A percentile compares a stretch with the other conserved stretches of the same genome.
phyloP scores from a whole-genome alignment of 768 basidiomycete species.

The Tulasnella calospora region DNA sequence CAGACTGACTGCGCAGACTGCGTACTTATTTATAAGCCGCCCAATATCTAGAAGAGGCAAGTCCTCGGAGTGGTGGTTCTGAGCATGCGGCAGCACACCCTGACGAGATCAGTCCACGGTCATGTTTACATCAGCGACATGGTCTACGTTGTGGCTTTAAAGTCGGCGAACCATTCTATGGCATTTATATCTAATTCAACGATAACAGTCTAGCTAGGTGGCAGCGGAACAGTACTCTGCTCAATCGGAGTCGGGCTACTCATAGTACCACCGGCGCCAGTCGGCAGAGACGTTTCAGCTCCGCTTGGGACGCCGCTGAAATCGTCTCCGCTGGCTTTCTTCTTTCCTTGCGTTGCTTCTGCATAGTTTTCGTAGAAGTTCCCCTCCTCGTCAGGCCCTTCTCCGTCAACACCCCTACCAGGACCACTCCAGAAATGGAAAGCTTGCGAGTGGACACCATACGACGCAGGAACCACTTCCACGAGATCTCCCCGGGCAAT shows the following conservation, averaged over 20 bases:
- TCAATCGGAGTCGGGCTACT: neutral
- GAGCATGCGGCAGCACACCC: neutral
- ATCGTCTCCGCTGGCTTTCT: neutral
- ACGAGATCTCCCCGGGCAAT: slow-evolving; percentile 94
- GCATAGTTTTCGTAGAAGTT: slow-evolving; percentile 84
- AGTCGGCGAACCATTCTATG: neutral
- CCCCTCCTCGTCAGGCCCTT: slow-evolving; percentile 48
- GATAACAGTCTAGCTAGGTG: neutral
- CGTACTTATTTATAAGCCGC: neutral
- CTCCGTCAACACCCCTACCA: slow-evolving; percentile 47
- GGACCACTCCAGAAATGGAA: slow-evolving; percentile 89
- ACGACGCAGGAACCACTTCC: slow-evolving; percentile 83
- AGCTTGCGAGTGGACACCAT: slow-evolving; percentile 84
- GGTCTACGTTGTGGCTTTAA: neutral
- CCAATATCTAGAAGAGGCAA: neutral
- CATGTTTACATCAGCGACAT: neutral
- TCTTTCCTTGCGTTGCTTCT: slow-evolving; percentile 13
- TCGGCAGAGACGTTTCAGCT: neutral
- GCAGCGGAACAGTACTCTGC: neutral
- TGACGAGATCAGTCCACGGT: neutral
- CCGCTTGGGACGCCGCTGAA: neutral
- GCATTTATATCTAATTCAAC: neutral
- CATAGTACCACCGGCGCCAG: neutral
- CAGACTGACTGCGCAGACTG: no score
- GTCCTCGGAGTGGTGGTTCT: neutral